Evolutionary conservation across 1,139 yeast species (phyloP).

Genomic region (Waltiozyma sp.): DNA sequence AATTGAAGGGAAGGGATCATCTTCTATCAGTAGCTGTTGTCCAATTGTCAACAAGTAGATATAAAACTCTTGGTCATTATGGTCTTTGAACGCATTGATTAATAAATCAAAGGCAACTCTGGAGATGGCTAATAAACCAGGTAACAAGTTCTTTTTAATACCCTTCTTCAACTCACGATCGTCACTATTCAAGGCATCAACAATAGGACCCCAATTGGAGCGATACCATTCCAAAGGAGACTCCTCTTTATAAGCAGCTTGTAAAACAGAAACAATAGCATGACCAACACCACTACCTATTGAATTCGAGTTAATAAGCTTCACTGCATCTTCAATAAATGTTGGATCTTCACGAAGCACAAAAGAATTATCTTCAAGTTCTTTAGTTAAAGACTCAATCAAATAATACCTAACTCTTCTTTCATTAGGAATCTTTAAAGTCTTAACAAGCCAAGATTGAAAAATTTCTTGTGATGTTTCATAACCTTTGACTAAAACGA

Average conservation of each 20-base stretch:
- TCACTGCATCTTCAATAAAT: conserved; percentile 35
- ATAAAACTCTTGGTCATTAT: conserved; percentile 28
- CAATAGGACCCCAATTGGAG: conserved; percentile 38
- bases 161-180: conserved; percentile 33
- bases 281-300: conserved; percentile 62
- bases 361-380: conserved; percentile 26
- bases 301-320: conserved; percentile 43
- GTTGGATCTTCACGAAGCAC: conserved; percentile 33
- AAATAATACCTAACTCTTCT: conserved; percentile 51
- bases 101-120: conserved; percentile 32
- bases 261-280: conserved; percentile 38
- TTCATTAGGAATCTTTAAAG: conserved; percentile 34
- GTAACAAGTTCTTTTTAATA: conserved; percentile 50
- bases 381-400: conserved; percentile 43
- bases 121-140: conserved; percentile 45
- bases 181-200: conserved; percentile 32
- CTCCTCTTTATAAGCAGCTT: conserved; percentile 23
- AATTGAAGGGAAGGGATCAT: conserved; percentile 37
- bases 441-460: conserved; percentile 32
- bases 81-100: conserved; percentile 20
- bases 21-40: conserved; percentile 42
- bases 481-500: conserved; percentile 27
- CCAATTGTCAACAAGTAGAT: conserved; percentile 56
- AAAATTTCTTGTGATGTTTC: conserved; percentile 21
- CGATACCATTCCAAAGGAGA: conserved; percentile 17